Conservation (phyloP, 306 rosid species). For the Rosa multiflora region DNA sequence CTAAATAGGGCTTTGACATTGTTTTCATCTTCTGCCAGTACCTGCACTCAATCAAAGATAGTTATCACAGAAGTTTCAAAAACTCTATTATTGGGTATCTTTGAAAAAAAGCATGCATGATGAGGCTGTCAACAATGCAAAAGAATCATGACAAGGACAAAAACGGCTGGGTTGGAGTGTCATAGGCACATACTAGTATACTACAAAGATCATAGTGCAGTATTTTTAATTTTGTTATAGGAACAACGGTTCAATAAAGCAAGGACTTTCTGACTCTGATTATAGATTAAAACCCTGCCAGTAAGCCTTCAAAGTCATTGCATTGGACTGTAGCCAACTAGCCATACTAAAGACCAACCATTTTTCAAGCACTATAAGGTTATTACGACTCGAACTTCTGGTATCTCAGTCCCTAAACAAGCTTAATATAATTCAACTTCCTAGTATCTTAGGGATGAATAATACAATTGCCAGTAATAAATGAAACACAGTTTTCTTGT, state of each 20-base stretch:
- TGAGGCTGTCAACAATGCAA: not conserved
- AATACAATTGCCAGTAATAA: not conserved
- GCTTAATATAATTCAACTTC: not conserved
- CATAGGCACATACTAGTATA: not conserved
- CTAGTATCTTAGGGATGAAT: conserved; percentile 1
- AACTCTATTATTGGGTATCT: not conserved
- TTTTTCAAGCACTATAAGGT: not conserved
- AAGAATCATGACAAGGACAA: not conserved
- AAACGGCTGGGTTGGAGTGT: not conserved
- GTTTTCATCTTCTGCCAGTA: conserved; percentile 81
- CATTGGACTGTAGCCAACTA: not conserved
- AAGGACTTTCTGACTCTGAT: not conserved
- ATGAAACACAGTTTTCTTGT: conserved; percentile 6
- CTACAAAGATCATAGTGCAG: not conserved
- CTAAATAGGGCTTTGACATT: conserved; percentile 81
- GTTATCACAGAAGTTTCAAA: not conserved
- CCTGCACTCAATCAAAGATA: conserved; percentile 44
- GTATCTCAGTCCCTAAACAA: not conserved
- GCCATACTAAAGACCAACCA: not conserved
- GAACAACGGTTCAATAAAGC: not conserved
- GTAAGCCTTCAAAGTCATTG: not conserved
- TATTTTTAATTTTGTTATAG: not conserved
- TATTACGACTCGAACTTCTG: not conserved
- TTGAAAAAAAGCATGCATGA: conserved; percentile 10
- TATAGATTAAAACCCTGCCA: not conserved